Percentiles rank a stretch among this genome's conserved stretches.
Evolutionary conservation across 495 filamentous ascomycete species (phyloP).

Genomic region (Lindgomyces ingoldianus): DNA sequence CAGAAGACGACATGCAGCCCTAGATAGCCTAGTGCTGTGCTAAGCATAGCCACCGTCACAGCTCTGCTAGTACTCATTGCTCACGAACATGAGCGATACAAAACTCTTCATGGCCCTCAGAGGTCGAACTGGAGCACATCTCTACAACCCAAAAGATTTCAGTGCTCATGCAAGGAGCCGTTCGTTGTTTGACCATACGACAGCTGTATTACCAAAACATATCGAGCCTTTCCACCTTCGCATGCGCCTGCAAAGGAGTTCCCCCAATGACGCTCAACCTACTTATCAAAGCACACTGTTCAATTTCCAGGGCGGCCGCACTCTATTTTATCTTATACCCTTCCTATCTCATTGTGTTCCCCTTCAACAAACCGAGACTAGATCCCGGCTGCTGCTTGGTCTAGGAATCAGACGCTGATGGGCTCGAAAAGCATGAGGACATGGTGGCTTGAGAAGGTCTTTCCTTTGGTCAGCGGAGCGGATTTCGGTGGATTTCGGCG

Average conservation of each 20-base stretch:
- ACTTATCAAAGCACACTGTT: not conserved
- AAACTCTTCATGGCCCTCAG: too few species aligned
- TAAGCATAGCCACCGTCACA: too few species aligned
- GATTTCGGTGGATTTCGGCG: not conserved
- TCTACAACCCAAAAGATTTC: too few species aligned
- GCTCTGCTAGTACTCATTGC: too few species aligned
- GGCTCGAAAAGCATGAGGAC: slow-evolving; percentile 1
- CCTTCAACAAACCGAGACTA: not conserved
- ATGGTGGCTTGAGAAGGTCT: not conserved
- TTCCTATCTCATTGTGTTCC: not conserved
- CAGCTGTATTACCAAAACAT: not conserved
- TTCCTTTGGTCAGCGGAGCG: not conserved
- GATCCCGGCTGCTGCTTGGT: not conserved
- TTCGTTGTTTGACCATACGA: not conserved
- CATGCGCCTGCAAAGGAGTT: not conserved
- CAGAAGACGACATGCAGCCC: too few species aligned
- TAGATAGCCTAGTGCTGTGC: not conserved
- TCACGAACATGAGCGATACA: too few species aligned
- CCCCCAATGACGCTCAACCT: not conserved
- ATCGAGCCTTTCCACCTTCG: not conserved
- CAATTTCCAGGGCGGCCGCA: not conserved
- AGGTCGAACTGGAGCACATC: too few species aligned
- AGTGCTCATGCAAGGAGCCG: too few species aligned
- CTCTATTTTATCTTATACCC: not conserved
- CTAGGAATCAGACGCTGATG: not conserved